Base-by-base conservation (phyloP, 2,329 filamentous ascomycete genomes). In the Penicillium sp. region DNA sequence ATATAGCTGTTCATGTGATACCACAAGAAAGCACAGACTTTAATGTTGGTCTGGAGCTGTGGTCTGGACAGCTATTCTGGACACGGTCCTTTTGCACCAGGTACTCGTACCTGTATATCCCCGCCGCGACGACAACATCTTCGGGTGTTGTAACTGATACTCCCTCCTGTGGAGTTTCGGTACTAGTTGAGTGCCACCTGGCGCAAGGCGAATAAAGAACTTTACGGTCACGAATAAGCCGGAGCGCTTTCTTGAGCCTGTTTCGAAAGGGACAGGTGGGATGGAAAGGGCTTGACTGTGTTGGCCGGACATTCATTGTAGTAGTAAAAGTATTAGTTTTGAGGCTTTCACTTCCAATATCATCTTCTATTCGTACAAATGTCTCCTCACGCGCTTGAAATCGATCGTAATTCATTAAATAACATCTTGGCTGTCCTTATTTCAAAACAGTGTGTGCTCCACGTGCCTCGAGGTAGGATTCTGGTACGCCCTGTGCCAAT, bases 231-330 rank as follows among this genome's bases (percentile, higher is more conserved):
- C 90, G 88, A 96, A 94, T 96, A 96, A 97, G 92, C 92, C 92
- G 92, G 92, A 96, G 92, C 90, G 85, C 85, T 87, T 88, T 87
- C 86, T 92, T 87, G 84, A 90, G 87, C 85, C 85, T 82, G 81
- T 80, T 78, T 84, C 80, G 89, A 96, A 78, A 95, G 89, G 85
- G 81, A 74, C 74, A 77, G 86, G 85, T 89, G 90, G 63, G 87
- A 86, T 96, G 89, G 90, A 88, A 85, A 87, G 83, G 80, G 90
- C 85, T 96, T 96, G 92, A 96, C 90, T 96, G 90, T 89, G 89
- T 85, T 87, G 89, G 84, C 88, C 89, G 81, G 77, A 94, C 89
- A 93, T 83, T 43, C 40, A 22, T 56, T 55, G 55, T 53, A 49
- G 18, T 37, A 37, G 33, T 22, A 31, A 31, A 18, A 25, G 6